A percentile compares a stretch with the other conserved stretches of the same genome.
Conservation (phyloP, 805 yeast species). For the Yarrowia sp. region DNA sequence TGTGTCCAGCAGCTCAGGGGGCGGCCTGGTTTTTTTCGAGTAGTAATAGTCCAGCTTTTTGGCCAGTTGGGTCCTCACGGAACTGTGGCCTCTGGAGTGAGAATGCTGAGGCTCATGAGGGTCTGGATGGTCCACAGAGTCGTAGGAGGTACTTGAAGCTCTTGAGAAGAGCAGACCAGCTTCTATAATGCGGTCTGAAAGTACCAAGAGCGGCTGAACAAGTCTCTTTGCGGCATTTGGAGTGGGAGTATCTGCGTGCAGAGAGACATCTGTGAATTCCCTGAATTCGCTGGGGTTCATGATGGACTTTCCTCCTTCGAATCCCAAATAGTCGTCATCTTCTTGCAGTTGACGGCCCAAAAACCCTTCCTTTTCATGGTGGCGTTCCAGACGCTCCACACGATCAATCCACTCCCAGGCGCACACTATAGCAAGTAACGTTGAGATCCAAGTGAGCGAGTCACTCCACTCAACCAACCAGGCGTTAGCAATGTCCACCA, state of each 20-base stretch:
- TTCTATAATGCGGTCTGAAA: slow-evolving; percentile 30
- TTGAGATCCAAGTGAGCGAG: slow-evolving; percentile 73
- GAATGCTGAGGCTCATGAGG: neutral
- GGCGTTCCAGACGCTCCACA: slow-evolving; percentile 62
- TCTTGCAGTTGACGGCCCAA: slow-evolving; percentile 78
- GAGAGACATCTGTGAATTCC: slow-evolving; percentile 24
- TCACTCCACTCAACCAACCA: slow-evolving; percentile 81
- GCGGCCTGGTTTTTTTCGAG: slow-evolving; percentile 31
- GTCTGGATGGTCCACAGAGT: slow-evolving; percentile 13
- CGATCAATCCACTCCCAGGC: slow-evolving; percentile 90
- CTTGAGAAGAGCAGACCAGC: slow-evolving; percentile 26
- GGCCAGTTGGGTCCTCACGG: slow-evolving; percentile 15
- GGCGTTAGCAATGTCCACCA: slow-evolving; percentile 75
- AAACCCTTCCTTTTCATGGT: slow-evolving; percentile 71
- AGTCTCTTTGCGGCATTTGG: slow-evolving; percentile 24
- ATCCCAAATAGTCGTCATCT: slow-evolving; percentile 55
- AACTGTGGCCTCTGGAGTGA: neutral
- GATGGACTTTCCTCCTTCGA: slow-evolving; percentile 24
- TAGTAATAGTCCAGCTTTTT: slow-evolving; percentile 30
- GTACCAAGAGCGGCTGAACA: slow-evolving; percentile 6
- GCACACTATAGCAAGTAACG: slow-evolving; percentile 70
- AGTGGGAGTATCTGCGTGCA: neutral
- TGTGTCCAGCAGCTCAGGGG: slow-evolving; percentile 26
- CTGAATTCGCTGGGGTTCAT: slow-evolving; percentile 32
- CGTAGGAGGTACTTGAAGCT: slow-evolving; percentile 21